These are phyloP conservation scores for Leavenworthia alabamica DNA, from an alignment of 345 rosid species.

Conservation along the genomic window DNA sequence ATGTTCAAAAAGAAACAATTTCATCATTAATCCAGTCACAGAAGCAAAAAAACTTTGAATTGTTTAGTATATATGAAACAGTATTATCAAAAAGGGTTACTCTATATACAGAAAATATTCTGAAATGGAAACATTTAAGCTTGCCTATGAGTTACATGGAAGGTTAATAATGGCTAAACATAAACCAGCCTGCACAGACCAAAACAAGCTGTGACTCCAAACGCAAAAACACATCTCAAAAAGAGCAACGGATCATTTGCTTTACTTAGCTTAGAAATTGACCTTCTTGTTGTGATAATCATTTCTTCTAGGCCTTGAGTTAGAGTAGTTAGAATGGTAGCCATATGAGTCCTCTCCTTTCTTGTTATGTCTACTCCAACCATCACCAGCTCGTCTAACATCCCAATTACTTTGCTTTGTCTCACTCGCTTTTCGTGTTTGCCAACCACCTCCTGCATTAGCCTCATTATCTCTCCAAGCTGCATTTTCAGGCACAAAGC, in stretches of 20 bases:
- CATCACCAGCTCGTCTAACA: slow-evolving; percentile 25
- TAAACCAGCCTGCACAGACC: background rate
- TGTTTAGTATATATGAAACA: background rate
- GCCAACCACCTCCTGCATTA: slow-evolving; percentile 32
- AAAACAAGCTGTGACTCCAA: background rate
- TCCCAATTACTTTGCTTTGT: slow-evolving; percentile 25
- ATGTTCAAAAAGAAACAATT: slow-evolving; percentile 5
- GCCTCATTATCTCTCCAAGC: slow-evolving; percentile 20
- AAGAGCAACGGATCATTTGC: background rate
- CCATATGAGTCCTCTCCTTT: slow-evolving; percentile 43
- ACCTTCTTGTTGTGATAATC: slow-evolving; percentile 41
- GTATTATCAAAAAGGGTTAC: background rate
- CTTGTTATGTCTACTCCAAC: slow-evolving; percentile 37
- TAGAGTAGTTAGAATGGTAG: slow-evolving; percentile 34
- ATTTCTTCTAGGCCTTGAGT: slow-evolving; percentile 36
- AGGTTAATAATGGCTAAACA: background rate
- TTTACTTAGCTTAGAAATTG: slow-evolving; percentile 33
- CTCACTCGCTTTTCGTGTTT: slow-evolving; percentile 15
- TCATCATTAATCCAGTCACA: slow-evolving; percentile 2
- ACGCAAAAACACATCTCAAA: background rate
- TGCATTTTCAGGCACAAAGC: background rate
- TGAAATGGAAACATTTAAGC: background rate
- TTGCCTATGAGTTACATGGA: background rate
- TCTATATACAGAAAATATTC: no score
- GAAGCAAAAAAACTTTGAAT: background rate